Evolutionary conservation across 2,329 filamentous ascomycete species (phyloP).

Genomic region (Metarhizium humberi): DNA sequence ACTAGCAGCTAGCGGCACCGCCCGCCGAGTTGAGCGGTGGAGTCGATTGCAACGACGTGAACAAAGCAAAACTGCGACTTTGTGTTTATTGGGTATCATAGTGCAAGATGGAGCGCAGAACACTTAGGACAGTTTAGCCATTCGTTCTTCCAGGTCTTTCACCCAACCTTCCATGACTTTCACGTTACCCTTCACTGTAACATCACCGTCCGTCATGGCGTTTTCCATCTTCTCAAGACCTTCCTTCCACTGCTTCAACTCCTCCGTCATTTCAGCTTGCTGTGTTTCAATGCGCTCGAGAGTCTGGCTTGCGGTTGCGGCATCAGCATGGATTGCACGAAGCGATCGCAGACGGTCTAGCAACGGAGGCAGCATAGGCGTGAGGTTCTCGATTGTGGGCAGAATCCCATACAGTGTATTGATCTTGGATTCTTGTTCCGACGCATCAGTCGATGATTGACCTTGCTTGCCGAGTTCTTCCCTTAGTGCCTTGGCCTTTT

Average conservation of each 20-base stretch:
- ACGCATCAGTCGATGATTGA: slow-evolving; percentile 36
- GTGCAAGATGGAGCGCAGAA: neutral
- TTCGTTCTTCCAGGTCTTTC: slow-evolving; percentile 70
- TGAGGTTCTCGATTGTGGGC: slow-evolving; percentile 77
- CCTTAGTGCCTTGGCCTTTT: slow-evolving; percentile 51
- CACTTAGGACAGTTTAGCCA: slow-evolving; percentile 46
- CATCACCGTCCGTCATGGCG: slow-evolving; percentile 61
- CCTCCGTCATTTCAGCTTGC: slow-evolving; percentile 72
- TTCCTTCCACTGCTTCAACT: slow-evolving; percentile 79
- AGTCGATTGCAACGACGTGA: neutral
- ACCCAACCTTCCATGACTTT: slow-evolving; percentile 85
- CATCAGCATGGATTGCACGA: slow-evolving; percentile 75
- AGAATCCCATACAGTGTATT: slow-evolving; percentile 85
- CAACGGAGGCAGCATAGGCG: slow-evolving; percentile 75
- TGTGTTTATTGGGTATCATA: slow-evolving; percentile 9
- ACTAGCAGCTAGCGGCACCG: neutral
- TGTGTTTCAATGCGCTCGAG: slow-evolving; percentile 68
- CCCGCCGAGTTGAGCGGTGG: neutral
- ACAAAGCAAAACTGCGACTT: neutral
- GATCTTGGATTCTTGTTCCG: slow-evolving; percentile 75
- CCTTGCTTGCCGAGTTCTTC: slow-evolving; percentile 45
- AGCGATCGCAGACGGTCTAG: slow-evolving; percentile 80
- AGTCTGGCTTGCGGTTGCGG: slow-evolving; percentile 69
- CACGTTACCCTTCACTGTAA: slow-evolving; percentile 67
- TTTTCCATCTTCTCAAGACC: slow-evolving; percentile 71